A percentile compares a stretch with the other conserved stretches of the same genome.
phyloP scores from a whole-genome alignment of 257 asterid genomes.

The Solanum habrochaites region DNA sequence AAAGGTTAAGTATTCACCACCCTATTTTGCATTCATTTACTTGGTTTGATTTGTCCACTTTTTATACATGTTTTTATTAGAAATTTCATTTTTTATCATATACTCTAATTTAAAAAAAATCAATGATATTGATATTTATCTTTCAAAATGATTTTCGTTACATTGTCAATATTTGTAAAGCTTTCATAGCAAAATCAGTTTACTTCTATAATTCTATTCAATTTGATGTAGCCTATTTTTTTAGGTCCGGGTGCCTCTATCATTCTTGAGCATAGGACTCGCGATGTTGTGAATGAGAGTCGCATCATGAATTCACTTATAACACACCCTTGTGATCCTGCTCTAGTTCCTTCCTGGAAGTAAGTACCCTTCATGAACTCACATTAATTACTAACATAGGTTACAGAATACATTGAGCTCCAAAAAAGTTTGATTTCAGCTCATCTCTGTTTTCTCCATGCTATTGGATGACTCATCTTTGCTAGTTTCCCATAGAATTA shows the following conservation, averaged over 20 bases:
- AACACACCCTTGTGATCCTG: constrained; percentile 15
- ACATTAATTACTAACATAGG: background rate
- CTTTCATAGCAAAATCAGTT: background rate
- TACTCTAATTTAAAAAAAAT: background rate
- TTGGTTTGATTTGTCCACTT: background rate
- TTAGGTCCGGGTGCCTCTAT: constrained; percentile 17
- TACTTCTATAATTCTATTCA: background rate
- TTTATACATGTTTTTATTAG: background rate
- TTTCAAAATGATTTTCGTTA: background rate
- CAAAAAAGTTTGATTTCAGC: background rate
- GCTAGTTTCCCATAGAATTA: background rate
- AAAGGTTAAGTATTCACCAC: background rate
- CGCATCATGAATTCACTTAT: background rate
- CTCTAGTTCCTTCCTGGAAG: constrained; percentile 46
- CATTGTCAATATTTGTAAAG: background rate
- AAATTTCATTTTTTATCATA: background rate
- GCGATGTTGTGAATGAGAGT: constrained; percentile 4
- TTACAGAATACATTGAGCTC: background rate
- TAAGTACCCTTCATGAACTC: constrained; percentile 9
- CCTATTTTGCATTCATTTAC: background rate
- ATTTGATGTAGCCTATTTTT: background rate
- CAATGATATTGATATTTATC: background rate
- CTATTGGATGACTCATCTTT: background rate
- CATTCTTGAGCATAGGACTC: constrained; percentile 1
- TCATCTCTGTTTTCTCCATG: background rate